A percentile compares a stretch with the other conserved stretches of the same genome.
These are phyloP conservation scores for Mycena sp. DNA, from an alignment of 1,284 basidiomycete genomes.

Conservation along the genomic window DNA sequence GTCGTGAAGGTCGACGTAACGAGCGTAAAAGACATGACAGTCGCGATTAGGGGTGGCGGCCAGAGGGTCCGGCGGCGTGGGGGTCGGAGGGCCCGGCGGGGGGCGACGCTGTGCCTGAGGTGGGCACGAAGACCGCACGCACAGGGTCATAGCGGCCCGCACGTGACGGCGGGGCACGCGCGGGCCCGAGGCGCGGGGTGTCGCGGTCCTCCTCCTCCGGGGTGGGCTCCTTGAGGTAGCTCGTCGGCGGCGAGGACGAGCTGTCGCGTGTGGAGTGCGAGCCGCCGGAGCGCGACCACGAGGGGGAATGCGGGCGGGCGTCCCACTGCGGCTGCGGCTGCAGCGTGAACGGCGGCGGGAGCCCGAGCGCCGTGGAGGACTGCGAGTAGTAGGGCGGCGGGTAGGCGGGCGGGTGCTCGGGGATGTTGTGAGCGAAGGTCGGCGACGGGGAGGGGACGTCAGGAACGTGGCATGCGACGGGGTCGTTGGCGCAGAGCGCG, in stretches of 20 bases:
- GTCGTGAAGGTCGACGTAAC: conserved; percentile 21
- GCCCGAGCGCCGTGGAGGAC: conserved; percentile 38
- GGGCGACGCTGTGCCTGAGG: conserved; percentile 17
- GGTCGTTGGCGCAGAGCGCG: conserved; percentile 30
- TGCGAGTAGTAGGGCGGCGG: no score
- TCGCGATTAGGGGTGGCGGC: conserved; percentile 4
- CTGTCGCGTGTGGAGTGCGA: conserved; percentile 30
- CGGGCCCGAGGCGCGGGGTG: conserved; percentile 29
- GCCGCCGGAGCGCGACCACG: conserved; percentile 50
- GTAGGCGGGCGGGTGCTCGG: conserved; percentile 49
- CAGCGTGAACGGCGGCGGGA: conserved; percentile 72
- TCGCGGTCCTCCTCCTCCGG: conserved; percentile 24
- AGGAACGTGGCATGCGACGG: conserved; percentile 26
- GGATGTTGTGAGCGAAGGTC: conserved; percentile 50
- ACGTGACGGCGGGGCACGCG: conserved; percentile 41
- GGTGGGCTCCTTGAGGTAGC: conserved; percentile 29
- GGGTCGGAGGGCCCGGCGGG: neutral
- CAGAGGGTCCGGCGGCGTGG: neutral
- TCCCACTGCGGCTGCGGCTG: conserved; percentile 74
- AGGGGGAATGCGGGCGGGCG: conserved; percentile 46
- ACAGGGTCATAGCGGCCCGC: conserved; percentile 59
- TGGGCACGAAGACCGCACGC: conserved; percentile 47
- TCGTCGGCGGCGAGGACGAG: conserved; percentile 26
- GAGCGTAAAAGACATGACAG: conserved; percentile 16
- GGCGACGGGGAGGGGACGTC: conserved; percentile 44